These are phyloP conservation scores for Pulveroboletus sp. DNA, from an alignment of 768 basidiomycete species.

Conservation along the genomic window DNA sequence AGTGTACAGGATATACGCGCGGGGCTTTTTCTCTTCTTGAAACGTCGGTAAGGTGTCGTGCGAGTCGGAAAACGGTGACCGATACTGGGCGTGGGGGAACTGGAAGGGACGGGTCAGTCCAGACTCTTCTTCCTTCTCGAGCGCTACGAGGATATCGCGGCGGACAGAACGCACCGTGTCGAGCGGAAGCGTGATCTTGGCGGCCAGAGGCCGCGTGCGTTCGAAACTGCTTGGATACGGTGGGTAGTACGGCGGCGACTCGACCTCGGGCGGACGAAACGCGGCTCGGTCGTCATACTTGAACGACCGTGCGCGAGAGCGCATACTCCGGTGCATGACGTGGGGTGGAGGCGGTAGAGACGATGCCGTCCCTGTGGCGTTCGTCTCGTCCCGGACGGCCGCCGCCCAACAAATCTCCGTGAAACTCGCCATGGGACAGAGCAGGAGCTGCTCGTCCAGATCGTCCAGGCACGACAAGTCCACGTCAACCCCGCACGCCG, in stretches of 20 bases:
- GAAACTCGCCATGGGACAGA: conserved; percentile 37
- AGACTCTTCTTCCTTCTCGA: not conserved
- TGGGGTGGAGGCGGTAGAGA: no score
- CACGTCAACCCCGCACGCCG: conserved; percentile 32
- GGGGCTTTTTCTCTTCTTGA: conserved; percentile 1
- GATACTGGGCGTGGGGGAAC: conserved; percentile 7
- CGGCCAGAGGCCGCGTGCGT: conserved; percentile 11
- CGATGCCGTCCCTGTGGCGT: no score
- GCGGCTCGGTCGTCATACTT: conserved; percentile 4
- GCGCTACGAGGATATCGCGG: not conserved
- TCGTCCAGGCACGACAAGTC: conserved; percentile 34
- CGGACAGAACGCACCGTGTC: conserved; percentile 11
- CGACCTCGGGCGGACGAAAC: not conserved
- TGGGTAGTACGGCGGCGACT: no score
- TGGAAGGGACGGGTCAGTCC: not conserved
- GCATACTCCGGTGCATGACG: not conserved
- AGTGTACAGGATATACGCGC: conserved; percentile 15
- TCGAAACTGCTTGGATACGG: conserved; percentile 12
- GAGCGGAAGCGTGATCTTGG: conserved; percentile 17
- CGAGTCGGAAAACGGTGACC: conserved; percentile 9
- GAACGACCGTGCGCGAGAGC: conserved; percentile 15
- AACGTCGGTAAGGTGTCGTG: conserved; percentile 5
- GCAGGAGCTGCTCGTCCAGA: conserved; percentile 39
- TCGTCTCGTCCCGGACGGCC: conserved; percentile 34
- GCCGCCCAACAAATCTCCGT: conserved; percentile 39